These are phyloP conservation scores for Aspergillus aculeatus DNA, from an alignment of 2,329 filamentous ascomycete species.

Conservation along the genomic window DNA sequence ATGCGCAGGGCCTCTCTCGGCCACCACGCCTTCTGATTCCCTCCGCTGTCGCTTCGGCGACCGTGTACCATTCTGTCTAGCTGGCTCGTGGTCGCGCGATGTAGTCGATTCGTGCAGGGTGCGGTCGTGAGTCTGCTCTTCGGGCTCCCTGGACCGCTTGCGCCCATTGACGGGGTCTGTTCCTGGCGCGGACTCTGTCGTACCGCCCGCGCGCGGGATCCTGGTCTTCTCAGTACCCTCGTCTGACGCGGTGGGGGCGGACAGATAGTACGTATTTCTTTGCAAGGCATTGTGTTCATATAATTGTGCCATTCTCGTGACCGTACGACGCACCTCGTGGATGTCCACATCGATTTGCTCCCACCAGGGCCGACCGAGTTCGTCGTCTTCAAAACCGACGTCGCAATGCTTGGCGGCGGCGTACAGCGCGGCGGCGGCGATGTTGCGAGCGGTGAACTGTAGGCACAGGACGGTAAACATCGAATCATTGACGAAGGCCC, in stretches of 20 bases:
- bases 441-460: slow-evolving; percentile 72
- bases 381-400: slow-evolving; percentile 70
- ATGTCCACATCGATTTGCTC: slow-evolving; percentile 70
- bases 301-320: slow-evolving; percentile 68
- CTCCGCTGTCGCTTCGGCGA: slow-evolving; percentile 42
- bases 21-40: slow-evolving; percentile 18
- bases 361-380: slow-evolving; percentile 83
- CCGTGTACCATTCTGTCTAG: slow-evolving; percentile 27
- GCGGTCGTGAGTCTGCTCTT: slow-evolving; percentile 18
- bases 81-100: slow-evolving; percentile 8
- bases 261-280: slow-evolving; percentile 45
- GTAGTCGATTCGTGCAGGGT: slow-evolving; percentile 13
- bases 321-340: slow-evolving; percentile 67
- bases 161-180: slow-evolving; percentile 30
- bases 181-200: slow-evolving; percentile 17
- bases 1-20: slow-evolving; percentile 8
- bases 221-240: slow-evolving; percentile 40
- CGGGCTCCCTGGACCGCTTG: slow-evolving; percentile 43
- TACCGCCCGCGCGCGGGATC: slow-evolving; percentile 31
- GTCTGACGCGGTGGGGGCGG: slow-evolving; percentile 33
- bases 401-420: slow-evolving; percentile 75
- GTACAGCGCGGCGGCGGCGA: slow-evolving; percentile 83
- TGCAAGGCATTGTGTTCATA: slow-evolving; percentile 48
- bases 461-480: slow-evolving; percentile 82
- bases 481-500: slow-evolving; percentile 92